Percentiles rank a stretch among this genome's conserved stretches.
Evolutionary conservation across 371 early-diverging fungal species (phyloP).

Genomic region (Mucor indicus): DNA sequence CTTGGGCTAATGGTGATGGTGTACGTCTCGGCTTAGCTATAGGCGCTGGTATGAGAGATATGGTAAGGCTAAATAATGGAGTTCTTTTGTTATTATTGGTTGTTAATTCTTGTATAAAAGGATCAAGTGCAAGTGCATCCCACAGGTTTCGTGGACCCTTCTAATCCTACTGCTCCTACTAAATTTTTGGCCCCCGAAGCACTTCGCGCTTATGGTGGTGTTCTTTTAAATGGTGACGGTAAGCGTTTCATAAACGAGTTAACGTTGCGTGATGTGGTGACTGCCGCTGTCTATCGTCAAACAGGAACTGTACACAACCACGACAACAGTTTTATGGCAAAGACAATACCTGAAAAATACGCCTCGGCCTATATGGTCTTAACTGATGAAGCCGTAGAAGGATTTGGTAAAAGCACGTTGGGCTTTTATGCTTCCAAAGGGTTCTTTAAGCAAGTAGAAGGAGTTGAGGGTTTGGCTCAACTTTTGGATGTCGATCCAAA

Average conservation of each 20-base stretch:
- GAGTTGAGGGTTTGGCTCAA: slow-evolving; percentile 51
- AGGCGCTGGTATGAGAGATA: slow-evolving; percentile 71
- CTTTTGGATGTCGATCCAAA: slow-evolving; percentile 46
- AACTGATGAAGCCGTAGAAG: slow-evolving; percentile 49
- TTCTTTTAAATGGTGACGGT: slow-evolving; percentile 65
- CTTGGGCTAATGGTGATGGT: slow-evolving; percentile 83
- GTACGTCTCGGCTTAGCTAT: slow-evolving; percentile 60
- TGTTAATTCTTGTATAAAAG: slow-evolving; percentile 8
- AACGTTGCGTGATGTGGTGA: slow-evolving; percentile 56
- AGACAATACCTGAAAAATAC: slow-evolving; percentile 7
- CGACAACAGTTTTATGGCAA: slow-evolving; percentile 15
- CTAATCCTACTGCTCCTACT: slow-evolving; percentile 55
- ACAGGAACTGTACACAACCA: slow-evolving; percentile 9
- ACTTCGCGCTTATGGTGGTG: slow-evolving; percentile 77
- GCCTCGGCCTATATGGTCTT: slow-evolving; percentile 52
- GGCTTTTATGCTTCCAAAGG: slow-evolving; percentile 61
- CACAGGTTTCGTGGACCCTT: slow-evolving; percentile 81
- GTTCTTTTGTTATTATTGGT: background rate
- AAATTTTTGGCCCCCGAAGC: slow-evolving; percentile 82
- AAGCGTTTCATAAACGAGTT: slow-evolving; percentile 78
- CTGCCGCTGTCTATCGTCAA: slow-evolving; percentile 42
- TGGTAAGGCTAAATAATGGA: slow-evolving; percentile 51
- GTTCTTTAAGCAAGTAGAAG: slow-evolving; percentile 55
- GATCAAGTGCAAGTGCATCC: slow-evolving; percentile 77
- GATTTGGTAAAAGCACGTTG: slow-evolving; percentile 56